Evolutionary conservation across 31 red algal species (phyloP), one percentile per base, ranked within the genome.

Genomic region (Odonthalia washingtoniensis): DNA sequence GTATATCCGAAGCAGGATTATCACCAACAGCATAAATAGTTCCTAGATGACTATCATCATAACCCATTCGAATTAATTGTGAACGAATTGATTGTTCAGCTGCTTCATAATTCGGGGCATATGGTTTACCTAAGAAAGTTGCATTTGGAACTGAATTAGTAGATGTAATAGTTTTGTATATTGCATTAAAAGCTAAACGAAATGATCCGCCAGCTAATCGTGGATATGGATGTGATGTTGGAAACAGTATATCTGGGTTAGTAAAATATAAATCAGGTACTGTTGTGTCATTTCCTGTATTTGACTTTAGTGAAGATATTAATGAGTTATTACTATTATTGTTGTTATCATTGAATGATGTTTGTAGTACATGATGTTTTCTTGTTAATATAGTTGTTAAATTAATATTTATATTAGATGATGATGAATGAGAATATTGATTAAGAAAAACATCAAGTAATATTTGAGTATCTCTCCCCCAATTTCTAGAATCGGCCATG

Each of bases 381-480:
- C n/a, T n/a, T n/a, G n/a, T n/a, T n/a, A n/a, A n/a, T n/a, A n/a
- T n/a, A n/a, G n/a, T n/a, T n/a, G n/a, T n/a, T n/a, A n/a, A n/a
- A n/a, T n/a, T n/a, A n/a, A n/a, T n/a, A n/a, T n/a, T n/a, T n/a
- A n/a, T n/a, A n/a, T n/a, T n/a, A n/a, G n/a, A 33, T 52, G 30
- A 37, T 57, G 69, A 37, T 1, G 46, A 2, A 72, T 34, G 5
- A 44, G 39, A 41, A 32, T 36, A 64, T 45, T 81, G 65, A 3
- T 79, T 84, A 6, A 46, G 44, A 61, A 92, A 82, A 14, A 92
- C 75, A 46, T 97, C 95, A 16, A 89, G 37, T 36, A 91, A 31
- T 16, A 97, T 73, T 72, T 97, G 95, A 61, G 92, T 90, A 84
- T 97, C 95, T 39, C 95, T 68, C 40, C 95, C 95, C 91, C 91